A percentile compares a stretch with the other conserved stretches of the same genome.
These are phyloP conservation scores for Cryptosporidium xiaoi DNA, from an alignment of 169 alveolate species.

Conservation along the genomic window DNA sequence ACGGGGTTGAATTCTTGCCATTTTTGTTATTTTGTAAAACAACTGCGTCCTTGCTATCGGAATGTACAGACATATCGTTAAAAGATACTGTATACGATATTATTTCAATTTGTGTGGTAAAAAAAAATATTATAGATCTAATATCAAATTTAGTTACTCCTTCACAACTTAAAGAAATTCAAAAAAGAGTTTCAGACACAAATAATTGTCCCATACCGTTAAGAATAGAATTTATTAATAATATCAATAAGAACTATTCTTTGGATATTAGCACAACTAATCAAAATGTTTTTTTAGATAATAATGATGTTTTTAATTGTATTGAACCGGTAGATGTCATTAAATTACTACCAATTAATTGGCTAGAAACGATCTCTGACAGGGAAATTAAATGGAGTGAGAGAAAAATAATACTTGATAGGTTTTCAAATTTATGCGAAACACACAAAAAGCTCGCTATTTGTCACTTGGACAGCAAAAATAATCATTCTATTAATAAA, in stretches of 20 bases:
- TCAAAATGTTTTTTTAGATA: background rate
- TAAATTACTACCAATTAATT: conserved; percentile 42
- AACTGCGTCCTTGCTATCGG: conserved; percentile 9
- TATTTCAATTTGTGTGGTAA: background rate
- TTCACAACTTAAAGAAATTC: conserved; percentile 47
- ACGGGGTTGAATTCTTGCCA: conserved; percentile 50
- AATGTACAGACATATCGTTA: conserved; percentile 31
- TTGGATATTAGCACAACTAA: background rate
- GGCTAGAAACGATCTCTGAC: conserved; percentile 41
- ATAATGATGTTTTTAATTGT: conserved; percentile 5
- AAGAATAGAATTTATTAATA: conserved; percentile 18
- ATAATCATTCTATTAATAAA: background rate
- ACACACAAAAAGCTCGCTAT: conserved; percentile 31
- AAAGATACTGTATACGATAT: conserved; percentile 35
- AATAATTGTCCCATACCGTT: conserved; percentile 5
- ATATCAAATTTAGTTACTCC: conserved; percentile 11
- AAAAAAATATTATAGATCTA: conserved; percentile 9
- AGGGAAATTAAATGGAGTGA: conserved; percentile 71
- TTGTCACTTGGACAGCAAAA: conserved; percentile 13
- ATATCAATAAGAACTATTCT: background rate
- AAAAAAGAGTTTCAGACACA: conserved; percentile 2
- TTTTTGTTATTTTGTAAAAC: conserved; percentile 18
- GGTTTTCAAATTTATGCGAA: conserved; percentile 43
- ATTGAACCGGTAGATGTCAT: conserved; percentile 62
- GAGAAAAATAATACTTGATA: conserved; percentile 34